Base-by-base conservation (phyloP, 2,329 filamentous ascomycete species). In the Diaporthe citriasiana region DNA sequence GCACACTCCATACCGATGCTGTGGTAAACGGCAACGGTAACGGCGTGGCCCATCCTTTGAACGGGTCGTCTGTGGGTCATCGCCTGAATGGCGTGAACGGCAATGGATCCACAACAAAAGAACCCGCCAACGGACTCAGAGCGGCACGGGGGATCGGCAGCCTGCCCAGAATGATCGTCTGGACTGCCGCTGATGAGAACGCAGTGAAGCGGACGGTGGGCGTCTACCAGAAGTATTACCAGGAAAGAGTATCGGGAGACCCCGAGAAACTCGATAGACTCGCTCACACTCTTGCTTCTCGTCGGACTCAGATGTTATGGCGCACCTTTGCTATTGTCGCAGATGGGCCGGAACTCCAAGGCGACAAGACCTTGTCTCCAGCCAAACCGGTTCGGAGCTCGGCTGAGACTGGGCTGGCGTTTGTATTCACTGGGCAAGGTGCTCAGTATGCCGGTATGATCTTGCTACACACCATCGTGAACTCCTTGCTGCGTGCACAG, bases 351-450 rank as follows among this genome's bases (percentile, higher is more conserved):
- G 60, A 38, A 35, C 15, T 66, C 19, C 17, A 35, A 45, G 60
- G 30, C 9, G 13, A 22, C 30, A 38, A 13, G 4, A 25, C 45
- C 8, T 30, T 66, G 9, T 19, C 30, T 13, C 45, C 45, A 4
- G 60, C 27, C 30, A 66, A 66, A 63, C 22, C 40, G 15, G 13
- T 35, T 19, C 33, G 38, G 7, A 51, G 30, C 55, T 57, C 42
- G 6, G n/a, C 40, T 30, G 40, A 22, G 10, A 12, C n/a, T 5
- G 71, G 71, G 2, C n/a, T 80, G 8, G 79, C 75, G 2, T 81
- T 80, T 73, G 79, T 82, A 3, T 83, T 83, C 72, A 82, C 82
- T 6, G 79, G 79, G 2, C 79, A 80, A 60, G 79, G 79, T 8
- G 79, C 78, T 1, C 79, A 80, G 56, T 80, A 80, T 55, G 68